Percentiles rank a stretch among this genome's conserved stretches.
Evolutionary conservation across 1,284 basidiomycete genomes (phyloP).

Genomic region (Papiliotrema fonsecae): DNA sequence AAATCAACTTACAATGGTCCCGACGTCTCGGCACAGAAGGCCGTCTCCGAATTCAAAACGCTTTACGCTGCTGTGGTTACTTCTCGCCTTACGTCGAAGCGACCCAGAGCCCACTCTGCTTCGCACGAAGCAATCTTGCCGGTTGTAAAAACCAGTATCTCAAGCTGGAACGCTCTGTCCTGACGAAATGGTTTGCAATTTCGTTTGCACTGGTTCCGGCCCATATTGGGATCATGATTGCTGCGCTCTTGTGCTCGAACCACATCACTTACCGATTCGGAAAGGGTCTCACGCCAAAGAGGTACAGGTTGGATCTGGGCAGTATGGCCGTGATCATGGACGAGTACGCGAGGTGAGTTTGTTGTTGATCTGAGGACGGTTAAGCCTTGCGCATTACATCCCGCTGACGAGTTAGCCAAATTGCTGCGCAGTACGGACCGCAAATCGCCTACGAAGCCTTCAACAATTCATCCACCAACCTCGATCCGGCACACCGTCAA

Average conservation of each 20-base stretch:
- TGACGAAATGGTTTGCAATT: conserved; percentile 57
- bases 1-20: conserved; percentile 66
- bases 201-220: conserved; percentile 62
- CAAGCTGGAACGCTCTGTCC: conserved; percentile 57
- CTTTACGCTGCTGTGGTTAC: conserved; percentile 64
- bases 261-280: conserved; percentile 71
- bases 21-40: conserved; percentile 54
- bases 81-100: conserved; percentile 63
- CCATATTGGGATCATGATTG: conserved; percentile 61
- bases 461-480: conserved; percentile 28
- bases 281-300: conserved; percentile 70
- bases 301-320: conserved; percentile 60
- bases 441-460: conserved; percentile 40
- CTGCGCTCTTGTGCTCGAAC: conserved; percentile 62
- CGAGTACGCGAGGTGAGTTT: conserved; percentile 60
- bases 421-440: conserved; percentile 46
- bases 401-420: conserved; percentile 32
- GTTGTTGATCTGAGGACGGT: background rate
- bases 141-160: conserved; percentile 66
- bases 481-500: conserved; percentile 1
- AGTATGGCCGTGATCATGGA: conserved; percentile 70
- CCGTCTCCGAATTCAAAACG: conserved; percentile 60
- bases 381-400: background rate
- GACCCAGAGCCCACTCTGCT: conserved; percentile 61
- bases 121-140: conserved; percentile 58